Percentiles rank a stretch among this genome's conserved stretches.
These are phyloP conservation scores for Aegilops longissima DNA, from an alignment of 176 grass and related monocot genomes.

Conservation along the genomic window DNA sequence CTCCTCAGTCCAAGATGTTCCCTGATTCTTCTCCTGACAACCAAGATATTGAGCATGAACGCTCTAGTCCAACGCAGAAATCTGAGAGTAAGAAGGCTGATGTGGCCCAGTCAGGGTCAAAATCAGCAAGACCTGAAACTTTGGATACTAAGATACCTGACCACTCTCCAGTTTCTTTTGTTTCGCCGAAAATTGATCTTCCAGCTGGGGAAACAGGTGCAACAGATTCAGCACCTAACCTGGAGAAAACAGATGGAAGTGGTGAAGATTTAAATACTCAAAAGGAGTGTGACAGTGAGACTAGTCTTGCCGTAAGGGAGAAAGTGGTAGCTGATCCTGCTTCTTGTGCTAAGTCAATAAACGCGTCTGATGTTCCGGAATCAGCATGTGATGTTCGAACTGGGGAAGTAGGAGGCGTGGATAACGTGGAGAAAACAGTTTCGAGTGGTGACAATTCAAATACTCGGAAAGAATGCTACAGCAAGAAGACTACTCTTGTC, in stretches of 20 bases:
- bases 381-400: not conserved
- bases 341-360: slow-evolving; percentile 19
- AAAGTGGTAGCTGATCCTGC: slow-evolving; percentile 29
- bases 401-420: not conserved
- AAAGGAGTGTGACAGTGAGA: slow-evolving; percentile 17
- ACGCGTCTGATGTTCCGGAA: slow-evolving; percentile 37
- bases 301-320: slow-evolving; percentile 17
- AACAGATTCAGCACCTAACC: slow-evolving; percentile 10
- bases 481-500: not conserved
- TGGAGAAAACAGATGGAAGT: slow-evolving; percentile 4
- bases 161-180: slow-evolving; percentile 26
- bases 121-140: slow-evolving; percentile 16
- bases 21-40: slow-evolving; percentile 42
- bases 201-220: slow-evolving; percentile 16
- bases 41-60: slow-evolving; percentile 39
- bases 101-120: slow-evolving; percentile 20
- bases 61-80: slow-evolving; percentile 46
- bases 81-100: slow-evolving; percentile 32
- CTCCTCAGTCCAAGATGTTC: slow-evolving; percentile 35
- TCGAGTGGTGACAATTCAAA: not conserved
- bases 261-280: slow-evolving; percentile 16
- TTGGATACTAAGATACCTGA: slow-evolving; percentile 26
- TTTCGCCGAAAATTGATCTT: slow-evolving; percentile 24
- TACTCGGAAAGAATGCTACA: not conserved
- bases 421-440: not conserved